These are phyloP conservation scores for Mariannaea elegans DNA, from an alignment of 2,329 filamentous ascomycete genomes.

Conservation along the genomic window DNA sequence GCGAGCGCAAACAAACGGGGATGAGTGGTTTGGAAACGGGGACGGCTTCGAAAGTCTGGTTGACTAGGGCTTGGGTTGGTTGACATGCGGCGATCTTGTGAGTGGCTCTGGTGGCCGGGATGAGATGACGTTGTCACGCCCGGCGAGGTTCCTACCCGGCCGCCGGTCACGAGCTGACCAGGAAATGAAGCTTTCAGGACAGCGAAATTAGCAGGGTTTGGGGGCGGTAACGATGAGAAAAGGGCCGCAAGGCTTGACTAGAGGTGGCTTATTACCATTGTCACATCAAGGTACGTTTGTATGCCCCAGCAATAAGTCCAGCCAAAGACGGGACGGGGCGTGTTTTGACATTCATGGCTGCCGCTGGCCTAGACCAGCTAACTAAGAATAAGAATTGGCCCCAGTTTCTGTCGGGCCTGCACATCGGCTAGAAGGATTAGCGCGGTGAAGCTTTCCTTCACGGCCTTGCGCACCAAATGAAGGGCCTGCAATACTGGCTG, in stretches of 20 bases:
- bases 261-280: conserved; percentile 29
- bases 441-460: conserved; percentile 7
- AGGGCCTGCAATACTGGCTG: conserved; percentile 2
- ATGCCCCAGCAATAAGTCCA: conserved; percentile 24
- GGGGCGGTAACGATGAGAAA: conserved; percentile 12
- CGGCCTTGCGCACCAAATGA: background rate
- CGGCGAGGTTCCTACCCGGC: conserved; percentile 16
- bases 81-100: conserved; percentile 21
- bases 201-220: conserved; percentile 38
- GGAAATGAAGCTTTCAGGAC: conserved; percentile 39
- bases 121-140: conserved; percentile 33
- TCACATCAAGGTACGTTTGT: conserved; percentile 27
- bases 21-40: conserved; percentile 20
- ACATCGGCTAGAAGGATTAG: conserved; percentile 16
- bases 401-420: conserved; percentile 21
- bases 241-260: conserved; percentile 21
- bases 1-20: conserved; percentile 19
- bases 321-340: conserved; percentile 32
- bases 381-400: conserved; percentile 22
- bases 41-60: conserved; percentile 11
- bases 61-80: conserved; percentile 15
- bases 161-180: conserved; percentile 26
- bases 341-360: conserved; percentile 31
- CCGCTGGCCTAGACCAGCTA: conserved; percentile 19
- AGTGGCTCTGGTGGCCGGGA: conserved; percentile 25